Percentiles rank a stretch among this genome's conserved stretches.
Conservation (phyloP, 371 early-diverging fungal species). For the Mucor piriformis region DNA sequence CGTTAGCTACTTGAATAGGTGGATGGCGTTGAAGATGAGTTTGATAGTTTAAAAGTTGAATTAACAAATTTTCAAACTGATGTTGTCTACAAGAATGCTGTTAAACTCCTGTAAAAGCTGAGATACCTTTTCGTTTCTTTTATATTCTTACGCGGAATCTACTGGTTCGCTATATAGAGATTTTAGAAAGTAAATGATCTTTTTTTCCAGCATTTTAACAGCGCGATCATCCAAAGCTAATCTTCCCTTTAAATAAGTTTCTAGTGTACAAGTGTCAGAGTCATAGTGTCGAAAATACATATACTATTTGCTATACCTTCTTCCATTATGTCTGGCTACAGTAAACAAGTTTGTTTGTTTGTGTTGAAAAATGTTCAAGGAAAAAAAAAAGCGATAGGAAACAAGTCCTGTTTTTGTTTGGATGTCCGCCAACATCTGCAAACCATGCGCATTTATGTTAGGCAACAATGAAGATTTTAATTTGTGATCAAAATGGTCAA, state of each 20-base stretch:
- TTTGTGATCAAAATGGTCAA: background rate
- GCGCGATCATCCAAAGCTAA: constrained; percentile 50
- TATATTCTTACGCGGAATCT: constrained; percentile 35
- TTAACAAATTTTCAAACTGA: constrained; percentile 37
- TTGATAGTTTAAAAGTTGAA: constrained; percentile 41
- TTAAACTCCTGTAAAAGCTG: no score
- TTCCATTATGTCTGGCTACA: constrained; percentile 10
- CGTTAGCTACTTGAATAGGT: constrained; percentile 50
- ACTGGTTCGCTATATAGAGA: constrained; percentile 30
- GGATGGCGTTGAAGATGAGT: constrained; percentile 41
- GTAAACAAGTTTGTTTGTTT: background rate
- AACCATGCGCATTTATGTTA: no score
- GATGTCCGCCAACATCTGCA: no score
- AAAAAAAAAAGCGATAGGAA: background rate
- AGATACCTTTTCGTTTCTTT: background rate
- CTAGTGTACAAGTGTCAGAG: constrained; percentile 9
- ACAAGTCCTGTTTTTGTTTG: background rate
- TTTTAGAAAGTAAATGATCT: constrained; percentile 29
- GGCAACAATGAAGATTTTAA: background rate
- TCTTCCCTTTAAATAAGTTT: constrained; percentile 31
- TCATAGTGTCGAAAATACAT: no score
- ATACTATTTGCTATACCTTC: constrained; percentile 13
- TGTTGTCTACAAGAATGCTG: constrained; percentile 29
- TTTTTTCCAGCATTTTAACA: constrained; percentile 39
- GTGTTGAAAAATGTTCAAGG: background rate